A percentile compares a stretch with the other conserved stretches of the same genome.
These are phyloP conservation scores for Cytidiella melzeri DNA, from an alignment of 768 basidiomycete genomes.

Conservation along the genomic window DNA sequence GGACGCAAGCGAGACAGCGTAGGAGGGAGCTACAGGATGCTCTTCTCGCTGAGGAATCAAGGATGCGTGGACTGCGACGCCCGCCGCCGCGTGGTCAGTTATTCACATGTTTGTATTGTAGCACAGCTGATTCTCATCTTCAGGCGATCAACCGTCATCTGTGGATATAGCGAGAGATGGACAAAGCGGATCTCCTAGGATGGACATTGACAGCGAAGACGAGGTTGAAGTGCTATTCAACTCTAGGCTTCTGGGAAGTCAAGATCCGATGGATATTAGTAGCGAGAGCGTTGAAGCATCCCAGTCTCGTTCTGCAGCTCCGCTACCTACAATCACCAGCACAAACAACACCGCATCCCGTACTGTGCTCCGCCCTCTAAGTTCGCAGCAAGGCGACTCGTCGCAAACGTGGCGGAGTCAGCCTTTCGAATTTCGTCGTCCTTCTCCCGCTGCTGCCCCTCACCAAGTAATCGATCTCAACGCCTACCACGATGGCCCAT, in stretches of 20 bases:
- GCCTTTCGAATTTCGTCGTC: not conserved
- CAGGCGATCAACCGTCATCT: too few relatives aligned
- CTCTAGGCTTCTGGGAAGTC: not conserved
- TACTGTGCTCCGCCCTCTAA: not conserved
- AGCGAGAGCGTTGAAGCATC: not conserved
- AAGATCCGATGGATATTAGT: not conserved
- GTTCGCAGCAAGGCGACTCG: not conserved
- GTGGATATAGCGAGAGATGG: not conserved
- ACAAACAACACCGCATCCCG: not conserved
- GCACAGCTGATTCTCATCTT: too few relatives aligned
- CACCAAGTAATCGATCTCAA: not conserved
- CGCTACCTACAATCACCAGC: not conserved
- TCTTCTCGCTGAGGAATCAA: not conserved
- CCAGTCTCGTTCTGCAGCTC: not conserved
- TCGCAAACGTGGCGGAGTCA: not conserved
- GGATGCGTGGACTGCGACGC: too few relatives aligned
- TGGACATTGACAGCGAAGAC: slow-evolving; percentile 1
- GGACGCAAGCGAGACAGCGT: not conserved
- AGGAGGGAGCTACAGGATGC: not conserved
- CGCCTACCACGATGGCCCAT: slow-evolving; percentile 2
- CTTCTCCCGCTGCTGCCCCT: not conserved
- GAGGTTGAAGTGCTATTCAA: not conserved
- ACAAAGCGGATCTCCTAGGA: not conserved
- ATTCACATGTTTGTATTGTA: too few relatives aligned
- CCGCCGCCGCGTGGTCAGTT: too few relatives aligned